Evolutionary conservation across 1,284 basidiomycete genomes (phyloP), one percentile per base, ranked within the genome.

Genomic region (Wolfiporia cocos): DNA sequence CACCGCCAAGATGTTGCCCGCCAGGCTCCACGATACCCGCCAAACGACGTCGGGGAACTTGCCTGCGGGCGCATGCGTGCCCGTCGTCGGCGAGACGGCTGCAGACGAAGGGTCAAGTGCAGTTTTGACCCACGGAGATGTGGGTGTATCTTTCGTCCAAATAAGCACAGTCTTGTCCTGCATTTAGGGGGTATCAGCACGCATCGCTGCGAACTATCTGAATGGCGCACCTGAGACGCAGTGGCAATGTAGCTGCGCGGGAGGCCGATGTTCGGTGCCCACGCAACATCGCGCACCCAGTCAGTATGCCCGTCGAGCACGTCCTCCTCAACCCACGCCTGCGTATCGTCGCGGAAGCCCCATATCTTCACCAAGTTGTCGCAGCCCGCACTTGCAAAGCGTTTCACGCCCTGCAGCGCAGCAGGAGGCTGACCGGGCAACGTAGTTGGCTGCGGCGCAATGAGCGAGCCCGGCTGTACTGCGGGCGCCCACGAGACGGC

Each of bases 401-500:
- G 83, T 63, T 92, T 94, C 34, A 83, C 74, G 28, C 74, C 62
- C 23, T 67, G 65, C 2, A 62, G 48, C 19, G 67, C 61, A 12
- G 65, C 53, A 20, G 67, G 57, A n/a, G 64, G 53, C 59, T 73
- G 70, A 29, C 69, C 68, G 5, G 71, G 68, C 19, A 67, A 57
- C 34, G 68, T 54, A 46, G 70, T 53, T 20, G 62, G 53, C 41
- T 58, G 60, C 9, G 83, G 79, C 1, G 78, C 73, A 52, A 89
- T 84, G 41, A 94, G 81, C 4, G 88, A 88, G 35, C 88, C 89
- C 2, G 91, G 89, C 36, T 85, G 75, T 28, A 81, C 78, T n/a
- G 92, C 91, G 1, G 95, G 95, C 0, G 93, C 92, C 96, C 95
- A 99, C 4, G 93, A 95, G 39, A 99, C 87, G 38, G 94, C 92